Base-by-base conservation (phyloP, 495 filamentous ascomycete species). In the Letharia columbiana region DNA sequence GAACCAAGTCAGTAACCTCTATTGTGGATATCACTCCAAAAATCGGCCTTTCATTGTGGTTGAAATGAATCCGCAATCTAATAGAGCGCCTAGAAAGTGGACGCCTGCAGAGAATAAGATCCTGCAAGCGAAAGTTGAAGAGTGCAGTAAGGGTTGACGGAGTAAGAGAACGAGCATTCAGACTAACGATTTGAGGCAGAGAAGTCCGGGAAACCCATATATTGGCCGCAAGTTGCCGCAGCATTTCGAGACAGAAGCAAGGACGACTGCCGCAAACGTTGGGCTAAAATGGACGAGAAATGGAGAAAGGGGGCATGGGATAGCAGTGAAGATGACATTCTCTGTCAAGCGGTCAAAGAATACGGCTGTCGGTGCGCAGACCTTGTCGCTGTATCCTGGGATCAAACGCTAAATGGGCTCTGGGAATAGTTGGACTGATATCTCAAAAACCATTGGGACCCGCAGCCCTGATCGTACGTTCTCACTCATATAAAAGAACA, bases 231-330 rank as follows among this genome's bases (percentile, higher is more conserved):
- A 40, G 57, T 64, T 28, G 62, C 62, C 3, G 44, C 45, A 52
- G 52, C 31, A 42, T 64, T 64, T 28, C 62, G 28, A 57, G 62
- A n/a, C 23, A 52, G 62, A 64, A 64, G 47, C 28, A 64, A 64
- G 20, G 52, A 64, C 11, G 62, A 64, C 33, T 64, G 62, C 40
- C 62, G 62, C 23, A 64, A 64, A 57, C 62, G 62, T 37, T 64
- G 62, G 62, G 45, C 35, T 20, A 64, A 64, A n/a, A 57, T 64
- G 47, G 47, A 57, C 49, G 62, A 57, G 6, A 64, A 54, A 6
- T 41, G 63, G 28, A 69, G 66, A 41, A 68, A 68, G 49, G 72
- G 72, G 1, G 39, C 65, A 40, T 74, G 72, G 72, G 63, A 64
- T 11, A 57, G 63, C 28, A 45, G 44, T 6, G 72, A 74, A 59